Evolutionary conservation across 257 asterid species (phyloP).

Genomic region (Solanum pinnatisectum): DNA sequence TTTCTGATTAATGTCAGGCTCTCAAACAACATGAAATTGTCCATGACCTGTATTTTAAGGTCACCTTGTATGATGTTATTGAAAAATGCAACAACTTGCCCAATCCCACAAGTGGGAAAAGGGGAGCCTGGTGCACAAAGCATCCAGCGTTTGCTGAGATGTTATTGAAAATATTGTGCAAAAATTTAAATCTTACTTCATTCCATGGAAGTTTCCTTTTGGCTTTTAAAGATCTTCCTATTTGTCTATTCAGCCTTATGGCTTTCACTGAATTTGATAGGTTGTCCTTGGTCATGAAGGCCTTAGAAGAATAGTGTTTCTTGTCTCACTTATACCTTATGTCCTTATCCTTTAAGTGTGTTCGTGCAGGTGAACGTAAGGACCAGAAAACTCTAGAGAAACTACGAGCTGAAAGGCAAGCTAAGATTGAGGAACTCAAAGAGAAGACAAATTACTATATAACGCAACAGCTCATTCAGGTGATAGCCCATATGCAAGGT

Average conservation of each 20-base stretch:
- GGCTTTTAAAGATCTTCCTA: background rate
- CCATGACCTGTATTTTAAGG: background rate
- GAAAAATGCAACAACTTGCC: background rate
- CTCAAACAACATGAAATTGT: background rate
- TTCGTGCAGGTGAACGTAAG: conserved; percentile 55
- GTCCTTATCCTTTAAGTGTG: background rate
- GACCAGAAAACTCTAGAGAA: conserved; percentile 67
- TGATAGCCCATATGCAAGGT: conserved; percentile 8
- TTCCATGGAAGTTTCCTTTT: background rate
- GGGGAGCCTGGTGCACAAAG: background rate
- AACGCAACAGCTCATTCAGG: conserved; percentile 92
- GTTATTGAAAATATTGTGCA: background rate
- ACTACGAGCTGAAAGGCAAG: conserved; percentile 80
- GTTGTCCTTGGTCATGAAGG: background rate
- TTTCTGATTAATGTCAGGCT: background rate
- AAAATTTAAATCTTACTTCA: background rate
- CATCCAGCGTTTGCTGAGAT: background rate
- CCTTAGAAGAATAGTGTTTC: background rate
- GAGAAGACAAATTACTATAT: conserved; percentile 83
- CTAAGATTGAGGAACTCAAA: conserved; percentile 80
- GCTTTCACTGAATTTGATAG: background rate
- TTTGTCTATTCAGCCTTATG: background rate
- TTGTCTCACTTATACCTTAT: background rate
- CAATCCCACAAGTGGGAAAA: background rate
- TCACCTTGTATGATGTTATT: background rate